Percentiles rank a stretch among this genome's conserved stretches.
Evolutionary conservation across 768 basidiomycete genomes (phyloP).

Genomic region (Tephrocybe sp.): DNA sequence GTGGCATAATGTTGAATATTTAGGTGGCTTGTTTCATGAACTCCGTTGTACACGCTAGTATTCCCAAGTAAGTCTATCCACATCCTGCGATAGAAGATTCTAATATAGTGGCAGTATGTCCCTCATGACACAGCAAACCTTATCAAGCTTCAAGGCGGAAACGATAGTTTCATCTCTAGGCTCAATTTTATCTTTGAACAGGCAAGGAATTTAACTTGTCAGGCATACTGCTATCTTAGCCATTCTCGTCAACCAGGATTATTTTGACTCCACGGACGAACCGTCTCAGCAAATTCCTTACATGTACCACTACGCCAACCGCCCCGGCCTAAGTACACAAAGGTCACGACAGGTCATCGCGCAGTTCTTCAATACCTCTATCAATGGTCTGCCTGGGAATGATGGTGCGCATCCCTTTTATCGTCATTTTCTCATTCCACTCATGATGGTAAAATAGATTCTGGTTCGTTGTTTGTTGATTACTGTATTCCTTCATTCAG

Average conservation of each 20-base stretch:
- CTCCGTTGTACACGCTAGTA: constrained; percentile 30
- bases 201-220: constrained; percentile 20
- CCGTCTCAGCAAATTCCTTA: constrained; percentile 67
- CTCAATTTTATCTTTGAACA: constrained; percentile 58
- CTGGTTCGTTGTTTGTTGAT: constrained; percentile 12
- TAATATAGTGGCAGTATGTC: constrained; percentile 40
- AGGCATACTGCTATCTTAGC: background rate
- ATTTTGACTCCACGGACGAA: constrained; percentile 63
- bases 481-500: background rate
- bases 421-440: constrained; percentile 15
- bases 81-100: background rate
- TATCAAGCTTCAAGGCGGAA: constrained; percentile 59
- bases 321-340: constrained; percentile 56
- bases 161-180: constrained; percentile 48
- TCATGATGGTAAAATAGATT: constrained; percentile 21
- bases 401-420: constrained; percentile 41
- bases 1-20: constrained; percentile 12
- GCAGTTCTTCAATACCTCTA: constrained; percentile 53
- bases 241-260: constrained; percentile 31
- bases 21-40: background rate
- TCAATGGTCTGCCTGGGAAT: constrained; percentile 59
- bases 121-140: constrained; percentile 65
- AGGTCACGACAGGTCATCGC: constrained; percentile 54
- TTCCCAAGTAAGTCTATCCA: constrained; percentile 41
- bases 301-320: constrained; percentile 69